phyloP scores from a whole-genome alignment of 1,139 yeast genomes.

The Kodamaea sp. region DNA sequence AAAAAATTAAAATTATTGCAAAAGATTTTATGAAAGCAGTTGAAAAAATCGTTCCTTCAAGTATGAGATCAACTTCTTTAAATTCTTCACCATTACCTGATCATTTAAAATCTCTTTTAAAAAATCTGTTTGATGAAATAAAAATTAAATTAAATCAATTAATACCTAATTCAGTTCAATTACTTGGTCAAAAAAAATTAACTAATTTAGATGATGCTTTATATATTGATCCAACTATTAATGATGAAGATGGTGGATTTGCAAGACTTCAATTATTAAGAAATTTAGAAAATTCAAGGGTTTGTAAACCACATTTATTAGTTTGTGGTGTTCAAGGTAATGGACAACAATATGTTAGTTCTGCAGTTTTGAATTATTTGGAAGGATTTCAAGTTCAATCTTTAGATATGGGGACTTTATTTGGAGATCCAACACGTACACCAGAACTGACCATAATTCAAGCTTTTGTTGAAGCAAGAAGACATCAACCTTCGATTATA shows the following conservation, averaged over 20 bases:
- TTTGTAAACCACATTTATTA: conserved; percentile 78
- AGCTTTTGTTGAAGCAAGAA: conserved; percentile 79
- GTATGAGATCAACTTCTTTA: conserved; percentile 78
- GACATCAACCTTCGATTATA: conserved; percentile 86
- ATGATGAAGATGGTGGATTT: conserved; percentile 66
- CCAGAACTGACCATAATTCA: conserved; percentile 86
- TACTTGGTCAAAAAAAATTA: conserved; percentile 38
- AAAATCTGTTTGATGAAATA: conserved; percentile 45
- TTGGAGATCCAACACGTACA: conserved; percentile 77
- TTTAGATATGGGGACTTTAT: conserved; percentile 73
- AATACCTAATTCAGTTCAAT: conserved; percentile 52
- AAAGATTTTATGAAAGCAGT: conserved; percentile 84
- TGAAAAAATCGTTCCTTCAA: conserved; percentile 86
- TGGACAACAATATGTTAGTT: conserved; percentile 85
- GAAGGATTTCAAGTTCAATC: conserved; percentile 92
- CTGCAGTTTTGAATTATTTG: conserved; percentile 75
- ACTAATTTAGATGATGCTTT: conserved; percentile 69
- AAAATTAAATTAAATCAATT: conserved; percentile 49
- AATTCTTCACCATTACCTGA: conserved; percentile 79
- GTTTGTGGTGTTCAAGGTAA: conserved; percentile 74
- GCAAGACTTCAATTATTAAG: conserved; percentile 59
- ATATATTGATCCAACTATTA: conserved; percentile 55
- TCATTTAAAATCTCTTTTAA: conserved; percentile 60
- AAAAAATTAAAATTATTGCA: conserved; percentile 70
- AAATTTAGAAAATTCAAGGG: conserved; percentile 58